Evolutionary conservation across 768 basidiomycete genomes (phyloP).

Genomic region (Paxillus ammoniavirescens): DNA sequence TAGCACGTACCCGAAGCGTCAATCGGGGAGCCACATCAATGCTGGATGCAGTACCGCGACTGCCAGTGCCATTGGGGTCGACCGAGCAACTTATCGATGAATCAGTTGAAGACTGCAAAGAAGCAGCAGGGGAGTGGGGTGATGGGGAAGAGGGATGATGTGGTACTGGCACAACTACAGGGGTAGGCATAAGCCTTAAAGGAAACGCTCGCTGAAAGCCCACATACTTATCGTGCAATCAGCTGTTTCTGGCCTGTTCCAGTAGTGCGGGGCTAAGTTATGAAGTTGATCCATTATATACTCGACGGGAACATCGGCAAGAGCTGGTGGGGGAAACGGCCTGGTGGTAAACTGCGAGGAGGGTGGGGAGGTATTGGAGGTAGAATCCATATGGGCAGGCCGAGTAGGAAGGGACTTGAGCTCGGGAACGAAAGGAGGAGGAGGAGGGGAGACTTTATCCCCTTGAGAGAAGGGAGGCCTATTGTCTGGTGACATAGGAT

Average conservation of each 20-base stretch:
- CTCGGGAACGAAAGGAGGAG: too few relatives aligned
- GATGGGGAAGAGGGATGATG: constrained; percentile 17
- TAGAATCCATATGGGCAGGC: background rate
- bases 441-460: background rate
- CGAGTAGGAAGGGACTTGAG: background rate
- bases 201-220: background rate
- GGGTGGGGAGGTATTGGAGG: background rate
- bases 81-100: constrained; percentile 29
- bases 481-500: constrained; percentile 32
- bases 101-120: constrained; percentile 7
- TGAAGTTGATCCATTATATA: constrained; percentile 73
- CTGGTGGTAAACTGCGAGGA: constrained; percentile 22
- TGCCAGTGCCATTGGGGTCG: constrained; percentile 43
- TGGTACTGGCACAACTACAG: constrained; percentile 50
- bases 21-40: constrained; percentile 53
- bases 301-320: constrained; percentile 64
- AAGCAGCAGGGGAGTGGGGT: background rate
- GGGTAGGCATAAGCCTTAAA: constrained; percentile 6
- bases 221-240: constrained; percentile 75
- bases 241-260: constrained; percentile 73
- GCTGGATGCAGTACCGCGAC: constrained; percentile 52
- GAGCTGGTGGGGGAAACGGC: constrained; percentile 62
- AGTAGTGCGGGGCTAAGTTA: constrained; percentile 62
- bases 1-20: constrained; percentile 54
- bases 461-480: constrained; percentile 29